Base-by-base conservation (phyloP, 495 filamentous ascomycete species). In the Penicillium psychrofluorescens region DNA sequence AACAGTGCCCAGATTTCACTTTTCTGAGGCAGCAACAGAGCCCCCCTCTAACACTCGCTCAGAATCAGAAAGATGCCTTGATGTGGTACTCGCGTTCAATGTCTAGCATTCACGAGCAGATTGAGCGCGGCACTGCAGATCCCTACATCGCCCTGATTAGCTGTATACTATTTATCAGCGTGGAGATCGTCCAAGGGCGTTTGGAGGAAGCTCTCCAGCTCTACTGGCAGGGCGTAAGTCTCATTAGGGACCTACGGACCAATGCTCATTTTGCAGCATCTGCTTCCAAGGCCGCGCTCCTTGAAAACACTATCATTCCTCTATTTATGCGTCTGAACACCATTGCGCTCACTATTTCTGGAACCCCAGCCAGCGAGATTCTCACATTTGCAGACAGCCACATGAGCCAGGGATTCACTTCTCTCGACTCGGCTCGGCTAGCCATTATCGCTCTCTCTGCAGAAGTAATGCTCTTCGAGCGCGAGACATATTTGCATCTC, bases 111-210 rank as follows among this genome's bases (percentile, higher is more conserved):
- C 54, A 53, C 22, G 48, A 59, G 7, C 55, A 62, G 45, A 63
- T 68, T 28, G 50, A 58, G 29, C 60, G 14, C 8, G 55, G 53
- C 2, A 44, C 6, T 0, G 50, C 49, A 11, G 61, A 59, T 35
- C 50, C 54, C n/a, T 54, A 56, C 31, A 47, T 75, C 12, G 67
- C 75, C 2, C 55, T 79, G 4, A 55, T 79, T 27, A 76, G 68
- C 10, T 78, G 74, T 38, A 52, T 76, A 8, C 58, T 79, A 2
- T 79, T 77, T 39, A 67, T 77, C 11, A 74, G 70, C 43, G 69
- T 79, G 35, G 76, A 78, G 51, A 61, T 71, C 15, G 62, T 78
- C 43, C 72, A 75, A 45, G 69, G 66, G 9, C 72, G 71, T 15
- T 34, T 56, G 35, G 46, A 55, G 30, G 53, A 59, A 15, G 60